These are phyloP conservation scores for Ceratocystiopsis brevicomis DNA, from an alignment of 2,329 filamentous ascomycete species.

Conservation along the genomic window DNA sequence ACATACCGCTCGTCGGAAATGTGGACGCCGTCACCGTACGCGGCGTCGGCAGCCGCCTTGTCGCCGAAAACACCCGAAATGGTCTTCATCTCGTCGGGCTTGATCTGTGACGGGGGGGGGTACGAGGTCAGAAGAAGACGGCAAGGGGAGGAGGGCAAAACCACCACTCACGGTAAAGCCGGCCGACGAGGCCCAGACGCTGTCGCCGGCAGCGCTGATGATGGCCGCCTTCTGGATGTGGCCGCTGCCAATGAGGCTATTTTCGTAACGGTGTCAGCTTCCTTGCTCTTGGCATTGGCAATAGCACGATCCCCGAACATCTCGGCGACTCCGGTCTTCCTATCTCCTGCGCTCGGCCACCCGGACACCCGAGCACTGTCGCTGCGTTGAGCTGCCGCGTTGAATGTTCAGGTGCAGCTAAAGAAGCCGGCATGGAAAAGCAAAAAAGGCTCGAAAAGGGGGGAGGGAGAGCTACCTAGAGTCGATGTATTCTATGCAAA, in stretches of 20 bases:
- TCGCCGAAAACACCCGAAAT: conserved; percentile 34
- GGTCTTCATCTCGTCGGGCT: conserved; percentile 39
- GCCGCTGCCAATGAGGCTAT: conserved; percentile 60
- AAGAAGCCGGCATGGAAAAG: background rate
- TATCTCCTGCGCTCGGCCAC: no score
- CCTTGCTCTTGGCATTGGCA: background rate
- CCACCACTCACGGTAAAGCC: conserved; percentile 49
- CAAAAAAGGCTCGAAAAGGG: background rate
- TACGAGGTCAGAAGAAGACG: background rate
- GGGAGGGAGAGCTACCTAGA: conserved; percentile 5
- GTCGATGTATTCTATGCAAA: conserved; percentile 7
- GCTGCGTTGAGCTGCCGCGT: no score
- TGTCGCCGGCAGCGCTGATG: conserved; percentile 63
- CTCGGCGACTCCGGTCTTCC: background rate
- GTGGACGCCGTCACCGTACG: conserved; percentile 55
- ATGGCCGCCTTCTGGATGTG: conserved; percentile 74
- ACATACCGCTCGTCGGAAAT: conserved; percentile 64
- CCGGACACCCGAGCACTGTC: background rate
- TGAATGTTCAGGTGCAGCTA: no score
- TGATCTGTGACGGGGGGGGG: conserved; percentile 22
- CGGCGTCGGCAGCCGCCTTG: conserved; percentile 37
- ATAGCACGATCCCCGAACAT: background rate
- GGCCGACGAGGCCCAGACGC: conserved; percentile 53
- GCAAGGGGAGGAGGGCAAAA: background rate
- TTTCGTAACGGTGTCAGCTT: background rate